phyloP scores from a whole-genome alignment of 306 rosid genomes.

The Quercus wislizeni region DNA sequence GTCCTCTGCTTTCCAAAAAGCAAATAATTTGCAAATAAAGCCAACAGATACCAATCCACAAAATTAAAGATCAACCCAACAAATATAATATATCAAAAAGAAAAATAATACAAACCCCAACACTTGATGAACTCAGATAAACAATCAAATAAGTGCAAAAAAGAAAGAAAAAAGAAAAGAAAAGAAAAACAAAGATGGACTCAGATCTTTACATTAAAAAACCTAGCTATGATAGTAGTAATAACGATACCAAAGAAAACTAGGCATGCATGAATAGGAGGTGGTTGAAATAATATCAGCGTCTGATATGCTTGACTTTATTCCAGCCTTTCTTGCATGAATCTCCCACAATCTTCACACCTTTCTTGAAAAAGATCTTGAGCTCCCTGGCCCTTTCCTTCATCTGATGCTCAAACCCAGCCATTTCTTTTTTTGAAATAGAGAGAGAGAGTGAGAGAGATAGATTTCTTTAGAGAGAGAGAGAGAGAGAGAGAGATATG shows the following conservation, averaged over 20 bases:
- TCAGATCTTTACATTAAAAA: conserved; percentile 18
- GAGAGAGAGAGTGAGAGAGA: not conserved
- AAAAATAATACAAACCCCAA: not conserved
- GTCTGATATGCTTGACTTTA: conserved; percentile 56
- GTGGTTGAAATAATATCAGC: conserved; percentile 12
- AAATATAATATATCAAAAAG: not conserved
- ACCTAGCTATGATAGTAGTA: conserved; percentile 16
- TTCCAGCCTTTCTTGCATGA: conserved; percentile 82
- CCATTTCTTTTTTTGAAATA: conserved; percentile 29
- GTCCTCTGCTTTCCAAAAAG: not conserved
- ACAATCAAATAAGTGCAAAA: not conserved
- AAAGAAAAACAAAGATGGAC: not conserved
- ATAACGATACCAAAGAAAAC: not conserved
- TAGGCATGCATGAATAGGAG: not conserved
- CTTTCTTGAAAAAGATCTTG: conserved; percentile 48
- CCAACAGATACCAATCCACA: not conserved
- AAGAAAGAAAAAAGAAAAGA: not conserved
- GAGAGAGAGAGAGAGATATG: not conserved
- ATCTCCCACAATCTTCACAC: conserved; percentile 60
- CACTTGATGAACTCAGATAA: not conserved
- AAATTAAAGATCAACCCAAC: not conserved
- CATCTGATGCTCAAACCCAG: conserved; percentile 57
- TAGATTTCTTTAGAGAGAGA: not conserved
- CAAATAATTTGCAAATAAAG: not conserved
- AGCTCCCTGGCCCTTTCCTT: conserved; percentile 54